Evolutionary conservation across 192 early-diverging fungal species (phyloP).

Genomic region (Chytriomyces hyalinus): DNA sequence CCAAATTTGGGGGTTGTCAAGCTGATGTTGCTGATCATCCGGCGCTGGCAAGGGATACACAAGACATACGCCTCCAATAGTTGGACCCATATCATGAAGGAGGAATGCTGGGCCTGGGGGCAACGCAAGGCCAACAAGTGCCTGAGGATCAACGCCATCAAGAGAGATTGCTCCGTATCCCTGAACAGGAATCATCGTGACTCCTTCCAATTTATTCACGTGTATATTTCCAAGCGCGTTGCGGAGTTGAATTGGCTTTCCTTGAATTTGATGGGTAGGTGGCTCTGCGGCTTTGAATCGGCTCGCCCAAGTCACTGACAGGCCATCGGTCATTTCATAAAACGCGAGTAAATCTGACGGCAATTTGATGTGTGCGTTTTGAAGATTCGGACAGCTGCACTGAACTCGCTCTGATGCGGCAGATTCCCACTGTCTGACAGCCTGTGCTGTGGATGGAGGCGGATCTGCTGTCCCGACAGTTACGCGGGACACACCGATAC

Average conservation of each 20-base stretch:
- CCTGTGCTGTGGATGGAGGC: conserved; percentile 6
- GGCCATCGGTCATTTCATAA: conserved; percentile 24
- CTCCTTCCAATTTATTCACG: conserved; percentile 26
- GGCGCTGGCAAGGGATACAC: conserved; percentile 17
- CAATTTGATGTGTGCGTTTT: neutral
- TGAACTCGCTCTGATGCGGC: neutral
- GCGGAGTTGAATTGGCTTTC: neutral
- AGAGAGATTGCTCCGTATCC: neutral
- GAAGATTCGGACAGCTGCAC: neutral
- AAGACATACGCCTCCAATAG: conserved; percentile 36
- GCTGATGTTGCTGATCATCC: neutral
- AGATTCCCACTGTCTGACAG: conserved; percentile 16
- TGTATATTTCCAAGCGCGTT: conserved; percentile 21
- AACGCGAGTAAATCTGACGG: conserved; percentile 28
- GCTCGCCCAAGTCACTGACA: conserved; percentile 29
- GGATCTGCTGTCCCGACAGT: conserved; percentile 17
- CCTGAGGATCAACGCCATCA: neutral
- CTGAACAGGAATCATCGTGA: neutral
- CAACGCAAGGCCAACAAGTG: neutral
- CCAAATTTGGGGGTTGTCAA: conserved; percentile 26
- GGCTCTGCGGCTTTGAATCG: neutral
- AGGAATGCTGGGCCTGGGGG: conserved; percentile 35
- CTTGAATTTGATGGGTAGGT: neutral
- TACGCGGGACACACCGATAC: conserved; percentile 29
- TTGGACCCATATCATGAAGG: conserved; percentile 18